phyloP scores from a whole-genome alignment of 345 rosid species.

The Dovyalis caffra region DNA sequence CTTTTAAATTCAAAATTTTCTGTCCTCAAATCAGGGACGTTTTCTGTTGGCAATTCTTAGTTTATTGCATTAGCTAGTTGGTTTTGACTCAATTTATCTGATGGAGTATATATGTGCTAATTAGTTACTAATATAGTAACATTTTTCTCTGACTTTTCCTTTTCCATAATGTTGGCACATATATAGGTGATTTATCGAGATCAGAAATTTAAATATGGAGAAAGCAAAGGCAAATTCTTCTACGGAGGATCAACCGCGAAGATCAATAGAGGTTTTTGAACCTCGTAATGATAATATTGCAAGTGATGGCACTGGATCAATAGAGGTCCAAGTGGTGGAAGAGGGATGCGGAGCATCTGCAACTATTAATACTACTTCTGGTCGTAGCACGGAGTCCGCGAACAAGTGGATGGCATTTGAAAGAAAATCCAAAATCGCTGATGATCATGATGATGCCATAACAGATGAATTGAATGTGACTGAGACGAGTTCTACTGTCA shows the following conservation, averaged over 20 bases:
- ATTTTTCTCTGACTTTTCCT: background rate
- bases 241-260: slow-evolving; percentile 9
- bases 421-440: slow-evolving; percentile 10
- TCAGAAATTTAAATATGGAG: background rate
- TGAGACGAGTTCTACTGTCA: background rate
- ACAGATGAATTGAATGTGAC: slow-evolving; percentile 10
- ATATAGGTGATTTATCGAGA: background rate
- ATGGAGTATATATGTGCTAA: background rate
- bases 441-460: background rate
- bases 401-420: slow-evolving; percentile 79
- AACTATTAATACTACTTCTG: slow-evolving; percentile 2
- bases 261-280: slow-evolving; percentile 36
- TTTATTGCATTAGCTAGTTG: background rate
- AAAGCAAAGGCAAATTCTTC: background rate
- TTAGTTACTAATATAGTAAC: background rate
- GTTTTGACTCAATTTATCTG: background rate
- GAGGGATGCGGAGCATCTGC: slow-evolving; percentile 11
- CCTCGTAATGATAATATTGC: slow-evolving; percentile 13
- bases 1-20: no score
- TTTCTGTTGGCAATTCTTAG: background rate
- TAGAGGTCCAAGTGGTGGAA: background rate
- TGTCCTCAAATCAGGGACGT: background rate
- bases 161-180: background rate
- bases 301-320: slow-evolving; percentile 11
- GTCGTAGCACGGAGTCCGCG: slow-evolving; percentile 20